These are phyloP conservation scores for Pseudocercospora fuligena DNA, from an alignment of 2,329 filamentous ascomycete genomes.

Conservation along the genomic window DNA sequence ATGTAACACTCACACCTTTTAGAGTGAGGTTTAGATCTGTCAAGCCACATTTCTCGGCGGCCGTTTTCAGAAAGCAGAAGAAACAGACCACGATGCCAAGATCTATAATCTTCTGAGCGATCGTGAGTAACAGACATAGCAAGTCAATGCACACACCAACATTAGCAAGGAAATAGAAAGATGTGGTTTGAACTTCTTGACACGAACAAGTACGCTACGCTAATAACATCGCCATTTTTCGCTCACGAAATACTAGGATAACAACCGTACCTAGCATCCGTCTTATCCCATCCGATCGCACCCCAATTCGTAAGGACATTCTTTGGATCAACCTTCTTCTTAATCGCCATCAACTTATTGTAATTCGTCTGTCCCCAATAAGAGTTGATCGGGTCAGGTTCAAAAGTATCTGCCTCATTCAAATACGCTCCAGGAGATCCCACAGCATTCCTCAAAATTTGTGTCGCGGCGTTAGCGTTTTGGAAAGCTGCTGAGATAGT, in stretches of 20 bases:
- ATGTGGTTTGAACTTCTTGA: too few relatives aligned
- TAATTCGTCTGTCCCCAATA: slow-evolving; percentile 29
- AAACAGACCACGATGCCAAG: neutral
- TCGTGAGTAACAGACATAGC: neutral
- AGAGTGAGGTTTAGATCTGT: neutral
- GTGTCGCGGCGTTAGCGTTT: slow-evolving; percentile 18
- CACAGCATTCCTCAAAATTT: slow-evolving; percentile 16
- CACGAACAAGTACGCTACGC: too few relatives aligned
- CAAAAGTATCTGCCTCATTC: slow-evolving; percentile 29
- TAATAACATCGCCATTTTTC: neutral
- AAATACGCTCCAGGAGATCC: slow-evolving; percentile 24
- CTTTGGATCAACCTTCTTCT: slow-evolving; percentile 25
- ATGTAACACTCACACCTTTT: neutral
- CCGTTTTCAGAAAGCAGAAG: neutral
- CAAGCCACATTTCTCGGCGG: neutral
- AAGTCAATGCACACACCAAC: too few relatives aligned
- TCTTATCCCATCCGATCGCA: slow-evolving; percentile 25
- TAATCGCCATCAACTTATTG: slow-evolving; percentile 22
- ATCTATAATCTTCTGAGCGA: neutral
- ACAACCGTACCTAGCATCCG: slow-evolving; percentile 27
- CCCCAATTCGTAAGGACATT: slow-evolving; percentile 30
- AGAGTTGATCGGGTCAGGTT: slow-evolving; percentile 18
- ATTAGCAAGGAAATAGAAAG: too few relatives aligned
- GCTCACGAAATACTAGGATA: slow-evolving; percentile 18
- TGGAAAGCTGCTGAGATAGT: slow-evolving; percentile 21